Percentiles rank a stretch among this genome's conserved stretches.
Conservation (phyloP, 768 basidiomycete genomes). For the Heimioporus sp. region DNA sequence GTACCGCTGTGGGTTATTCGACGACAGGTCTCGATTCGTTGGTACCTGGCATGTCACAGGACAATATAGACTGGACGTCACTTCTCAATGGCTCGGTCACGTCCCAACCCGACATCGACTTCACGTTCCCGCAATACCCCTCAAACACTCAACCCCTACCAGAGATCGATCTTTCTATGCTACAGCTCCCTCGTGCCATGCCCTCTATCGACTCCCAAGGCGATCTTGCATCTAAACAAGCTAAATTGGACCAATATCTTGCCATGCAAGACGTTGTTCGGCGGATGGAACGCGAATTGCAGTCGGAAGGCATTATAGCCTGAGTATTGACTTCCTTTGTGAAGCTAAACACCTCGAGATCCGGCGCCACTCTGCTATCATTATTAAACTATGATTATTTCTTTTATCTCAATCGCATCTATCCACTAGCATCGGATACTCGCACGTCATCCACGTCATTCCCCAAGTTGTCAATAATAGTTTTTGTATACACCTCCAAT, state of each 20-base stretch:
- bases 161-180: conserved; percentile 25
- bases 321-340: conserved; percentile 5
- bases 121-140: conserved; percentile 4
- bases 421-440: not conserved
- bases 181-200: conserved; percentile 16
- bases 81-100: conserved; percentile 5
- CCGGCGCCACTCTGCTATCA: conserved; percentile 1
- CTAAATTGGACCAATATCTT: conserved; percentile 19
- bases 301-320: conserved; percentile 16
- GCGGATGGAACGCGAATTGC: conserved; percentile 34
- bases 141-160: conserved; percentile 6
- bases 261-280: conserved; percentile 34
- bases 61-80: conserved; percentile 13
- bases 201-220: not conserved
- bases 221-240: conserved; percentile 8
- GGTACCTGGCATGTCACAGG: conserved; percentile 1
- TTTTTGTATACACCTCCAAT: not conserved
- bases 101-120: not conserved
- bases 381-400: conserved; percentile 20
- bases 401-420: not conserved
- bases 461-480: not conserved
- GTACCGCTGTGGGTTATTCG: not conserved
- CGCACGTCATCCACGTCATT: not conserved
- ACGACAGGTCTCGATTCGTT: not conserved
- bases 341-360: conserved; percentile 5